Base-by-base conservation (phyloP, 2,329 filamentous ascomycete genomes). In the Lachnellula hyalina region DNA sequence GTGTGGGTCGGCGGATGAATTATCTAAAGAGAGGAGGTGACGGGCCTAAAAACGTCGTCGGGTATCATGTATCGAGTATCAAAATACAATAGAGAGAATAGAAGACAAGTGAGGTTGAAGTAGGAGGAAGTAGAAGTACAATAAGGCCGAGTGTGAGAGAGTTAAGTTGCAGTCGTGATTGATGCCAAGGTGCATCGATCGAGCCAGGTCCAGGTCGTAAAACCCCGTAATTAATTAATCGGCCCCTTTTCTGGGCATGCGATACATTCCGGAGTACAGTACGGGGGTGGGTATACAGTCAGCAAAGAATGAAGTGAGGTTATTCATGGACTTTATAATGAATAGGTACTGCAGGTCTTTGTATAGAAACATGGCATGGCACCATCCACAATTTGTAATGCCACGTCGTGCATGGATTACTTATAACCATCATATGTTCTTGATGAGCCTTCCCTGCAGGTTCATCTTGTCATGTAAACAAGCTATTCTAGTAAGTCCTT, bases 21-120 rank as follows among this genome's bases (percentile, higher is more conserved):
- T 51, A 42, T 41, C 45, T 49, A 52, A 49, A 56, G 34, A 41
- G 25, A 25, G 25, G 28, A 32, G 28, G 7, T 32, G 8, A 32
- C 28, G 28, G 9, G 28, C 28, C 28, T 32, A 9, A 32, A 3
- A 32, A 7, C 25, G 52, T 56, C 54, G 42, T 45, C 49, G 51
- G 36, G 40, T 36, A 49, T 50, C 60, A 58, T 52, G 51, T 52
- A 52, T 51, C 53, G 63, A 65, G 65, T 67, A 68, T 68, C 65
- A 64, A 63, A 63, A 55, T 62, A 65, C 53, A 65, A 63, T 56
- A 65, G 62, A 62, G 49, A 53, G 52, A 59, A 61, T 51, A 9
- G 42, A 55, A 56, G 40, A 55, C 55, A 60, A 59, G 50, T 48
- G 57, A 53, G 61, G 36, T 45, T 55, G 50, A 52, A 51, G 54